Evolutionary conservation across 257 asterid species (phyloP).

Genomic region (Fraxinus americana): DNA sequence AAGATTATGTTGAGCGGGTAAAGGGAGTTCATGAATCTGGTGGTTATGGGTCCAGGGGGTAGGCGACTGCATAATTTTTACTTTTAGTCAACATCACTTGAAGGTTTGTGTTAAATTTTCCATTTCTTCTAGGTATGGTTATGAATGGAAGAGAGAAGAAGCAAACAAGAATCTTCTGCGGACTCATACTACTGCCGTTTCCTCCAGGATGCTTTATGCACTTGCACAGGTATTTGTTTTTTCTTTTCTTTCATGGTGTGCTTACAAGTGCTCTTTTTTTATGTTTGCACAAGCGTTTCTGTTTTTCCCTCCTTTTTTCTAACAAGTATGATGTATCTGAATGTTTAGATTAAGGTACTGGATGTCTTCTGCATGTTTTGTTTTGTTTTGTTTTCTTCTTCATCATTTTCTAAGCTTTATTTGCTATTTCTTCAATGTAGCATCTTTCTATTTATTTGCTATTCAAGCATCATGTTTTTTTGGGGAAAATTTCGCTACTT

Average conservation of each 20-base stretch:
- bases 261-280: too few species aligned
- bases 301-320: too few species aligned
- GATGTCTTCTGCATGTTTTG: not conserved
- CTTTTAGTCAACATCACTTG: slow-evolving; percentile 11
- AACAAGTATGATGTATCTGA: too few species aligned
- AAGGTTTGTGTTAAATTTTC: slow-evolving; percentile 12
- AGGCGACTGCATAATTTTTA: slow-evolving; percentile 31
- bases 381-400: not conserved
- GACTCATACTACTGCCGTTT: slow-evolving; percentile 98
- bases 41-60: slow-evolving; percentile 97
- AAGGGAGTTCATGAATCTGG: slow-evolving; percentile 84
- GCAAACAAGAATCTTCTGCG: slow-evolving; percentile 94
- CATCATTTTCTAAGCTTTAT: not conserved
- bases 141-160: slow-evolving; percentile 97
- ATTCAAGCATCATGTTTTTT: not conserved
- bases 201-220: slow-evolving; percentile 87
- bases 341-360: not conserved
- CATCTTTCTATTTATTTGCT: not conserved
- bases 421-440: not conserved
- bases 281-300: too few species aligned
- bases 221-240: slow-evolving; percentile 73
- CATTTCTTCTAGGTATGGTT: slow-evolving; percentile 63
- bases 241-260: not conserved
- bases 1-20: slow-evolving; percentile 92
- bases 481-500: not conserved